Percentiles rank a stretch among this genome's conserved stretches.
phyloP scores from a whole-genome alignment of 2,329 filamentous ascomycete genomes.

The Chaetothyriales sp. region DNA sequence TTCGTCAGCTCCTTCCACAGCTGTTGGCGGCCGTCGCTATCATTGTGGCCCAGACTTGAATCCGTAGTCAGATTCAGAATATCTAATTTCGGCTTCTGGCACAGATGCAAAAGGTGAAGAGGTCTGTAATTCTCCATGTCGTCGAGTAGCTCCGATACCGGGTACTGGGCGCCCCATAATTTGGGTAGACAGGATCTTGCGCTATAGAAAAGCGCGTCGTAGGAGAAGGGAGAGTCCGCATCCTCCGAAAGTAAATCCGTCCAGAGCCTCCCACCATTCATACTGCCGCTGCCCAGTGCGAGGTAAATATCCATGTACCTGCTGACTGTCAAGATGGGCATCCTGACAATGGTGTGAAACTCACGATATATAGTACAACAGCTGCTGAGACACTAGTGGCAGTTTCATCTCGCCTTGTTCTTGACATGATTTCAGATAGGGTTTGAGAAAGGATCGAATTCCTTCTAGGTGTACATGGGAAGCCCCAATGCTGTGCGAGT shows the following conservation, averaged over 20 bases:
- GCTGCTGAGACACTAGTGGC: conserved; percentile 26
- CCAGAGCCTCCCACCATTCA: conserved; percentile 21
- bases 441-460: conserved; percentile 24
- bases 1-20: conserved; percentile 19
- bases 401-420: conserved; percentile 13
- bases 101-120: conserved; percentile 22
- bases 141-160: conserved; percentile 25
- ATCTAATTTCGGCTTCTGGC: conserved; percentile 20
- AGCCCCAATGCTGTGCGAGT: conserved; percentile 15
- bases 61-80: conserved; percentile 19
- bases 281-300: conserved; percentile 3
- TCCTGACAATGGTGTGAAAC: conserved; percentile 3
- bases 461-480: conserved; percentile 25
- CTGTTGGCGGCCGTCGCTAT: conserved; percentile 2
- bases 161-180: conserved; percentile 26
- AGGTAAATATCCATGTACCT: conserved; percentile 16
- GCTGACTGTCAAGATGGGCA: background rate
- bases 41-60: conserved; percentile 1
- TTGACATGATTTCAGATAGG: conserved; percentile 19
- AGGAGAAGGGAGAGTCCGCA: conserved; percentile 1
- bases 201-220: conserved; percentile 23
- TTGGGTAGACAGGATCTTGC: conserved; percentile 24
- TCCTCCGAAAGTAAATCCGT: conserved; percentile 22
- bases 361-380: conserved; percentile 26
- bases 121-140: conserved; percentile 27